Base-by-base conservation (phyloP, 768 basidiomycete species). In the Agrocybe praecox region DNA sequence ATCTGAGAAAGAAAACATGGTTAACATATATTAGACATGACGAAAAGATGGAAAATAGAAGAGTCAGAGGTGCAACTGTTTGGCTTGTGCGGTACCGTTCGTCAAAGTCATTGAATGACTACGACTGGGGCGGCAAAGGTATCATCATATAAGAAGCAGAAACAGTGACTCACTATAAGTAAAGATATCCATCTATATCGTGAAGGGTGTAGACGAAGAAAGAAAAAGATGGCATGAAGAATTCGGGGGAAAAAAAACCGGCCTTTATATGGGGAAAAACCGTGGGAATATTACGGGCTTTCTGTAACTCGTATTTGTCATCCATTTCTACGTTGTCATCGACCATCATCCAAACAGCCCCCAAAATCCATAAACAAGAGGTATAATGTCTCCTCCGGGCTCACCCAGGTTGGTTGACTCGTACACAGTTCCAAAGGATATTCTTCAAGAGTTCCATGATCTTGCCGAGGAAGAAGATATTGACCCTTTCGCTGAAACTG, bases 381-480 rank as follows among this genome's bases (percentile, higher is more conserved):
- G 74, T 75, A 77, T 74, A 76, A 84, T 81, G 80, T 83, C 84
- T 72, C 69, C 82, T 67, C 79, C 85, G 59, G 75, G 74, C 60
- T 84, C 85, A 61, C 85, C 84, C 57, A 84, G 91, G 71, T 83
- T 94, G 56, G 82, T 95, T 60, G 92, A 95, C 81, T 92, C 92
- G 51, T 96, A 88, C 72, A 94, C 95, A 59, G 96, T 83, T 44
- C 94, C 95, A 12, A 96, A 92, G 76, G 95, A 98, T 57, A 80
- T 98, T 51, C 82, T 98, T 40, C 84, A 94, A 71, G 97, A 98
- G 74, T 97, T 98, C 62, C 90, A 89, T 24, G 88, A 94, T 55
- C 84, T 96, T 69, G 94, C 93, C 15, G 96, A 98, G 65, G 94
- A 95, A 68, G 96, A 98, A 67, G 83, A 96, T 73, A 72, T 91